Evolutionary conservation across 2,329 filamentous ascomycete species (phyloP), one percentile per base, ranked within the genome.

Genomic region (Phoma sp.): DNA sequence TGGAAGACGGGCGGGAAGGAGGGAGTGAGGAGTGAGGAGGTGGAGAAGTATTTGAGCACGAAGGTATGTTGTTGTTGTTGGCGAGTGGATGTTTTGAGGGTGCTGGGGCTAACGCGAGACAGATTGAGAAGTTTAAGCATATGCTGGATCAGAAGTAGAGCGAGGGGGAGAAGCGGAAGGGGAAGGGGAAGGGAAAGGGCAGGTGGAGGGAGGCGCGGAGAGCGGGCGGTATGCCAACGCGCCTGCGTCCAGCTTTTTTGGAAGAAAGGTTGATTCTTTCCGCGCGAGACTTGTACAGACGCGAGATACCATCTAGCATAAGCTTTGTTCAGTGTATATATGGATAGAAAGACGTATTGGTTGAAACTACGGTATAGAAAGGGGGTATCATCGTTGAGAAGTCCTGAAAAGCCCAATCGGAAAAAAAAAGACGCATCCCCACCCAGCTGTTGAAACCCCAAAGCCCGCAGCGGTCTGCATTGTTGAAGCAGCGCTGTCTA

Each of bases 11-110:
- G 90, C 1, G 85, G 86, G 4, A 85, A 87, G 64, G 88, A 88
- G 36, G 95, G 95, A 0, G 91, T 98, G 58, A 85, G 86, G 57
- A 93, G 93, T 68, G 84, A 87, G 48, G 95, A 99, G 77, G 90
- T 98, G 41, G 91, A 96, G 66, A 92, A 90, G 6, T 99, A 99
- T 79, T 79, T 99, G 59, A 90, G 89, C 74, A 97, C 95, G 2
- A 99, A 99, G 87, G 91, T 93, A 70, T 72, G 85, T 76, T 7
- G 7, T 2, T 4, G 8, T 0, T 7, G 7, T 22, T 10, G 7
- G 3, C 4, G 24, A 1, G 10, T n/a, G 13, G 4, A 7, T 2
- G 11, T 13, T 27, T 9, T 10, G 7, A 7, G 9, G 36, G n/a
- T 2, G 27, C 18, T 18, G 18, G 18, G 53, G 38, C 13, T 3